These are phyloP conservation scores for Ophiostoma novo-ulmi DNA, from an alignment of 2,329 filamentous ascomycete species.

Conservation along the genomic window DNA sequence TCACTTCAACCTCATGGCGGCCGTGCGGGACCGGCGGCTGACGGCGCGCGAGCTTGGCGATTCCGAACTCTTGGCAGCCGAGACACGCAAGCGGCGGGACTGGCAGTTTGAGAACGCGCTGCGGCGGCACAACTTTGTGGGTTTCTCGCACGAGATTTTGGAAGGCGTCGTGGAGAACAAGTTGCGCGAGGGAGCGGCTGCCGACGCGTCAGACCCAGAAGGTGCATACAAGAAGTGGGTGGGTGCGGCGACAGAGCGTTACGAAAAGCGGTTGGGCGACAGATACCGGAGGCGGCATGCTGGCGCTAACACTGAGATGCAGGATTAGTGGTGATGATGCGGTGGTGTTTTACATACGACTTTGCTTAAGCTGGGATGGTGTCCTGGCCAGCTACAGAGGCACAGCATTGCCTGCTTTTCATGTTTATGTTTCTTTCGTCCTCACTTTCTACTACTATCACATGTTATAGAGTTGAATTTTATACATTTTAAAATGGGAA, in stretches of 20 bases:
- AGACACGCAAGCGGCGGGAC: conserved; percentile 75
- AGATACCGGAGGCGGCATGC: conserved; percentile 30
- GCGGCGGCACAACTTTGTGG: conserved; percentile 90
- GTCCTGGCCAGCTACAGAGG: neutral
- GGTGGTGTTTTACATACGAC: too few species aligned
- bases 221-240: conserved; percentile 67
- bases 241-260: conserved; percentile 46
- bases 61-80: conserved; percentile 66
- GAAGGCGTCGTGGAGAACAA: conserved; percentile 78
- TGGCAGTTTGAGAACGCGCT: conserved; percentile 97
- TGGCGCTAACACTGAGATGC: conserved; percentile 28
- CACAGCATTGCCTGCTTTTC: neutral
- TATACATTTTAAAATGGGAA: neutral
- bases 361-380: neutral
- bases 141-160: conserved; percentile 84
- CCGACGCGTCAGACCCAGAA: conserved; percentile 31
- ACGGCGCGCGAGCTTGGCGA: conserved; percentile 79
- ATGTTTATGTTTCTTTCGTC: neutral
- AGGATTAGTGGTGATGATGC: neutral
- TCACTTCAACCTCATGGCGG: conserved; percentile 90
- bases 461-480: neutral
- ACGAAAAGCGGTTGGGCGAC: conserved; percentile 34
- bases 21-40: conserved; percentile 76
- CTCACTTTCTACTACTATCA: neutral
- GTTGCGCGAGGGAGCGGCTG: conserved; percentile 52